Evolutionary conservation across 345 rosid genomes (phyloP).

Genomic region (Boechera stricta): DNA sequence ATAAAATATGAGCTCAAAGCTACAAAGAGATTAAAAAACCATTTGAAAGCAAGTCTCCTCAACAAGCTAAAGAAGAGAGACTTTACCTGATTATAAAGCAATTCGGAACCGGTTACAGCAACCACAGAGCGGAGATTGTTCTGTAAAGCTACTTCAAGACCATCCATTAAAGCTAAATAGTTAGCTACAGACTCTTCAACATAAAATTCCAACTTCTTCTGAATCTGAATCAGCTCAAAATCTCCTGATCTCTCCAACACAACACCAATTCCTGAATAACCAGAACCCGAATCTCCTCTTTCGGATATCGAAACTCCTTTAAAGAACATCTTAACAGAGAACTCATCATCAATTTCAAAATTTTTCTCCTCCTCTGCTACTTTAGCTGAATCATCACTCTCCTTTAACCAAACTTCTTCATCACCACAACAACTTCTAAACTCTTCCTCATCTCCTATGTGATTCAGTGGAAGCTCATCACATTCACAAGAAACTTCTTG

Average conservation of each 20-base stretch:
- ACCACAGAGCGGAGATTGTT: slow-evolving; percentile 61
- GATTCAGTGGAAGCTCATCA: slow-evolving; percentile 45
- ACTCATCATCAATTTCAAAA: slow-evolving; percentile 59
- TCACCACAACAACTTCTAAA: slow-evolving; percentile 94
- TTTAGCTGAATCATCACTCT: slow-evolving; percentile 59
- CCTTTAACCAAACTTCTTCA: slow-evolving; percentile 82
- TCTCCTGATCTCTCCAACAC: slow-evolving; percentile 69
- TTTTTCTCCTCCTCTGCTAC: slow-evolving; percentile 50
- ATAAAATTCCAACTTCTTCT: slow-evolving; percentile 86
- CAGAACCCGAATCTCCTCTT: slow-evolving; percentile 61
- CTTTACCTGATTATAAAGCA: slow-evolving; percentile 71
- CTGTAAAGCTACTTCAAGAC: slow-evolving; percentile 70
- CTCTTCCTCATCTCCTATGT: slow-evolving; percentile 82
- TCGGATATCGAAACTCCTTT: slow-evolving; percentile 75
- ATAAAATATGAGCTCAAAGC: slow-evolving; percentile 23
- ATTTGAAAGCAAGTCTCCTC: neutral
- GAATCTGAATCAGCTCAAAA: slow-evolving; percentile 70
- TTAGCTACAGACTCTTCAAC: slow-evolving; percentile 84
- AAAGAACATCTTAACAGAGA: slow-evolving; percentile 85
- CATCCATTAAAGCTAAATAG: slow-evolving; percentile 89
- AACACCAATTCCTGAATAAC: slow-evolving; percentile 87
- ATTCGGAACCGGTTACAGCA: slow-evolving; percentile 77
- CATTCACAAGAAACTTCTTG: slow-evolving; percentile 42
- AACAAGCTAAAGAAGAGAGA: slow-evolving; percentile 15
- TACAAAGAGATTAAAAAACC: slow-evolving; percentile 14